Conservation (phyloP, 768 basidiomycete species). For the Podaxis sp. region DNA sequence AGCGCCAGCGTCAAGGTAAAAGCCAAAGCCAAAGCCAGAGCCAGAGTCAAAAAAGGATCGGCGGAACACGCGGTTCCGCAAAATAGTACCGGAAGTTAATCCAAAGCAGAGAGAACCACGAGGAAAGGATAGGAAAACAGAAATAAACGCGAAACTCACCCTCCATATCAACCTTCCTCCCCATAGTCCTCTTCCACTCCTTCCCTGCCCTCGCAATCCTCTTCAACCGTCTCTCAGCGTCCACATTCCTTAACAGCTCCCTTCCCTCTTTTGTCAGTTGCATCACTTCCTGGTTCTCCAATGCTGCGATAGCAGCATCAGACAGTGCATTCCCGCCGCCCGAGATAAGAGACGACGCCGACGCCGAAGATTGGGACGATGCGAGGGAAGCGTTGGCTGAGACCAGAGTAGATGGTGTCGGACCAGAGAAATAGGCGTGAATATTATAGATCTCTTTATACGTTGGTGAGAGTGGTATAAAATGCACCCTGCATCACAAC, state of each 20-base stretch:
- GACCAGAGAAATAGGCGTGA: constrained; percentile 86
- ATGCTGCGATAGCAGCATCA: constrained; percentile 13
- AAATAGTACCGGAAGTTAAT: neutral
- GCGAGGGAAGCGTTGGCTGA: constrained; percentile 41
- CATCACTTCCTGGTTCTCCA: constrained; percentile 27
- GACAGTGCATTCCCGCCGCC: neutral
- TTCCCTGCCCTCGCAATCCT: constrained; percentile 89
- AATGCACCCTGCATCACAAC: constrained; percentile 69
- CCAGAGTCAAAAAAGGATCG: neutral
- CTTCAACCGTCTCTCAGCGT: constrained; percentile 45
- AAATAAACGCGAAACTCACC: constrained; percentile 42
- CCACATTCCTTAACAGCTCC: constrained; percentile 5
- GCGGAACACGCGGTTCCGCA: neutral
- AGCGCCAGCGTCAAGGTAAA: neutral
- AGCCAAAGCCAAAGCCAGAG: neutral
- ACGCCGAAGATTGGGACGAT: neutral
- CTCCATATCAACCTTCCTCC: constrained; percentile 87
- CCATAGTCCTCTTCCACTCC: constrained; percentile 82
- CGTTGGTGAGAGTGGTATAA: constrained; percentile 79
- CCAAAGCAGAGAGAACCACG: neutral
- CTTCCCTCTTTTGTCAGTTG: constrained; percentile 17
- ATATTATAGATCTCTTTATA: constrained; percentile 93
- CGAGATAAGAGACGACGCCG: neutral
- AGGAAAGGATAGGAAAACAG: neutral
- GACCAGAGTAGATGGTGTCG: constrained; percentile 55